Evolutionary conservation across 2,329 filamentous ascomycete genomes (phyloP).

Genomic region (Sporothrix inflata): DNA sequence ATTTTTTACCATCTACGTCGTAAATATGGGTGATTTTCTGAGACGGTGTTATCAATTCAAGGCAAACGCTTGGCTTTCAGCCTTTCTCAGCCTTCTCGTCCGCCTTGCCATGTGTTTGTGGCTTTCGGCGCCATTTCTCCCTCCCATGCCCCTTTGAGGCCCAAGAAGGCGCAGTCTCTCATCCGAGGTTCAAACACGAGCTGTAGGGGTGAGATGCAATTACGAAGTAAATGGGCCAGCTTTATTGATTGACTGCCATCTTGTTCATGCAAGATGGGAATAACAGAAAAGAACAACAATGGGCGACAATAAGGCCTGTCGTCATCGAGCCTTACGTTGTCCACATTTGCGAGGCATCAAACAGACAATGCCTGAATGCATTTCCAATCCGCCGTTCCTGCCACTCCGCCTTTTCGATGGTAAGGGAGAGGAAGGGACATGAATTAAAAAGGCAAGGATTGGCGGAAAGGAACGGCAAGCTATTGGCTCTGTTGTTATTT

Average conservation of each 20-base stretch:
- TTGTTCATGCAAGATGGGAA: background rate
- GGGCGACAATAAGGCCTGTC: background rate
- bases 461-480: background rate
- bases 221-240: too few relatives aligned
- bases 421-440: background rate
- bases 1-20: background rate
- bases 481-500: background rate
- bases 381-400: background rate
- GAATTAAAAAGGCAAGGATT: background rate
- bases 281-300: background rate
- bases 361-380: background rate
- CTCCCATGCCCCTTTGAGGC: background rate
- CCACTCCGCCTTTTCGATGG: background rate
- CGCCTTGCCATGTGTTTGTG: background rate
- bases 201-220: background rate
- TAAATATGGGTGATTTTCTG: too few relatives aligned
- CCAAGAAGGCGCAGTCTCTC: background rate
- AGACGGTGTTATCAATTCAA: too few relatives aligned
- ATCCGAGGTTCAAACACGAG: background rate
- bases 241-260: background rate
- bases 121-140: background rate
- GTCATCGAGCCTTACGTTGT: background rate
- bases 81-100: conserved; percentile 5
- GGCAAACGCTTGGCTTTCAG: background rate
- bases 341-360: background rate